Evolutionary conservation across 31 red algal species (phyloP), one percentile per base, ranked within the genome.

Genomic region (Odonthalia washingtoniensis): DNA sequence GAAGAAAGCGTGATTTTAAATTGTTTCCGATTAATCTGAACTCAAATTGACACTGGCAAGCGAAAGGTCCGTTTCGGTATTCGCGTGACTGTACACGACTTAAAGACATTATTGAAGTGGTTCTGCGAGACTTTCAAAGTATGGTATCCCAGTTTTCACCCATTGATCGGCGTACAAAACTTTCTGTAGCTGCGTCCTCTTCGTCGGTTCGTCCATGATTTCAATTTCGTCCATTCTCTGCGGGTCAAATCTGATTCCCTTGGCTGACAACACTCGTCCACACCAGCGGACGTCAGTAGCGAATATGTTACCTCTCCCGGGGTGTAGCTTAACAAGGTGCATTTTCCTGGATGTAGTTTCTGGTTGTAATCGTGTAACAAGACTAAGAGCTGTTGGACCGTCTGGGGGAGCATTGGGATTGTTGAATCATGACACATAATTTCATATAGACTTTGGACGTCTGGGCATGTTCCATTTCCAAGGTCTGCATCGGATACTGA

Each of bases 141-240:
- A 18, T 6, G 74, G 74, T 40, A 77, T 77, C 36, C 74, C 21
- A 18, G 16, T 32, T 14, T 77, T 40, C 16, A 77, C 74, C 74
- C 74, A 46, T 33, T 77, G 74, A 6, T 46, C 36, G 12, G 74
- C 78, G 34, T 57, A 63, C 31, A 81, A n/a, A 81, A 81, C 65
- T 67, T 69, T 46, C 24, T 81, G n/a, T 33, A 81, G 60, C 9
- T 81, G 53, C 21, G 6, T 24, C 38, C 78, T 57, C 26, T 12
- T 68, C 24, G 60, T 63, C 27, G 78, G 78, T 67, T 17, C 21
- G 12, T 78, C 39, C 35, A 53, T 16, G 17, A 40, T 30, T 78
- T 53, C 21, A 12, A 78, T 16, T 57, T 40, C 42, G 6, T 78
- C 39, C 17, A 78, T 16, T 52, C 39, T 12, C 16, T 30, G 35